These are phyloP conservation scores for Wallacemonas rigidus DNA, from an alignment of 208 protist genomes.

Conservation along the genomic window DNA sequence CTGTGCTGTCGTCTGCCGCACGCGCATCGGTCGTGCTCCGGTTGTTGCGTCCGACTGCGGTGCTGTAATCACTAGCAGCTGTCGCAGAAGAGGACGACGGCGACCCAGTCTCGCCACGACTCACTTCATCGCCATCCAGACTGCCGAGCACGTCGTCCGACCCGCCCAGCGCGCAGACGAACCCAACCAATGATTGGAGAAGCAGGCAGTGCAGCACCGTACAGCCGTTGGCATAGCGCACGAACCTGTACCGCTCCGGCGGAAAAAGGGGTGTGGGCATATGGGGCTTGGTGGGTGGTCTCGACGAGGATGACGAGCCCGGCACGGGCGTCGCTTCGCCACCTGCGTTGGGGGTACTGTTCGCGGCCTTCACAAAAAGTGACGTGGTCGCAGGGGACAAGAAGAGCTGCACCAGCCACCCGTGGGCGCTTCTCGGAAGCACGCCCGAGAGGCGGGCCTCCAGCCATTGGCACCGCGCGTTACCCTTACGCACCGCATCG, in stretches of 20 bases:
- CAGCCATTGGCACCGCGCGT: constrained; percentile 49
- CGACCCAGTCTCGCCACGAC: constrained; percentile 14
- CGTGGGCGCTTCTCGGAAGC: constrained; percentile 55
- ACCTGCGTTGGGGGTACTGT: background rate
- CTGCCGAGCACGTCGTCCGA: constrained; percentile 16
- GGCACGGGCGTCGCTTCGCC: background rate
- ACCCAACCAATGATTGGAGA: constrained; percentile 58
- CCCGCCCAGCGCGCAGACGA: constrained; percentile 58
- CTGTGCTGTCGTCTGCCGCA: too few species aligned
- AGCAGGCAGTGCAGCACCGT: constrained; percentile 54
- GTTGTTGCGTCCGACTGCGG: too few species aligned
- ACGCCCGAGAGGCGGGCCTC: constrained; percentile 28
- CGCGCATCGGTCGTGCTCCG: too few species aligned
- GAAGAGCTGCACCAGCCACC: constrained; percentile 63
- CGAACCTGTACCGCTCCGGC: constrained; percentile 65
- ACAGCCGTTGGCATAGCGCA: constrained; percentile 81
- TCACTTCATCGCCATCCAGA: constrained; percentile 16
- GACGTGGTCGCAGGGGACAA: constrained; percentile 66
- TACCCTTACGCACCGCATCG: constrained; percentile 63
- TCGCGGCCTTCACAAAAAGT: constrained; percentile 36
- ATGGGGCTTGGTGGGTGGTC: background rate
- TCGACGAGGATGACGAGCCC: background rate
- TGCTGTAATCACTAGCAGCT: too few species aligned
- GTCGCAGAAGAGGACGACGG: too few species aligned
- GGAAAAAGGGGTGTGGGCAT: constrained; percentile 25